Evolutionary conservation across 768 basidiomycete genomes (phyloP).

Genomic region (Phylloporus sp.): DNA sequence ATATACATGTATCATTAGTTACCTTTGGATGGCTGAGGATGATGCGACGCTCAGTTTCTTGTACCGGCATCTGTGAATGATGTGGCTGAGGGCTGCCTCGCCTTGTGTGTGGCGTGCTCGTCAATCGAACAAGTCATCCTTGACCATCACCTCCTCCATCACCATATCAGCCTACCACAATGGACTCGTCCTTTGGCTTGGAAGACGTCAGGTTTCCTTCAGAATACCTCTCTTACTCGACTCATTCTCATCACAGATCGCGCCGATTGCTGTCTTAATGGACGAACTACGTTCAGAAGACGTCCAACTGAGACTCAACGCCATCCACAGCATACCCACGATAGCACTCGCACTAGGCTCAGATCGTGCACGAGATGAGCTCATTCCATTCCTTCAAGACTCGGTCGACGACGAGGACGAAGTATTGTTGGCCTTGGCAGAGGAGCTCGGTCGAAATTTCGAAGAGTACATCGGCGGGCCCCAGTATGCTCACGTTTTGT

Average conservation of each 20-base stretch:
- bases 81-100: conserved; percentile 2
- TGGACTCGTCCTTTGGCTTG: conserved; percentile 62
- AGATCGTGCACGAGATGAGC: conserved; percentile 91
- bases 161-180: conserved; percentile 29
- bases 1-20: neutral
- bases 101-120: conserved; percentile 17
- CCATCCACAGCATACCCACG: conserved; percentile 95
- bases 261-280: conserved; percentile 94
- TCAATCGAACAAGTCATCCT: conserved; percentile 10
- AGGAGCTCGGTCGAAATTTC: conserved; percentile 89
- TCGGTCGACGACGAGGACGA: conserved; percentile 99
- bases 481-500: conserved; percentile 78
- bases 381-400: conserved; percentile 96
- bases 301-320: conserved; percentile 91
- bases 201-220: conserved; percentile 57
- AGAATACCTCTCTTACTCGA: conserved; percentile 5
- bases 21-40: conserved; percentile 65
- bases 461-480: conserved; percentile 93
- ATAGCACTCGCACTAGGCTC: conserved; percentile 96
- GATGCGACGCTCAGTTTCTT: conserved; percentile 40
- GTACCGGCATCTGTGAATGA: conserved; percentile 51
- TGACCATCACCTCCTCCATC: neutral
- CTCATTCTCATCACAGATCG: conserved; percentile 52
- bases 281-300: conserved; percentile 98
- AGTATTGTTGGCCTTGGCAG: conserved; percentile 90